A percentile compares a stretch with the other conserved stretches of the same genome.
Conservation (phyloP, 148 eudicot genomes). For the Chenopodium quinoa region DNA sequence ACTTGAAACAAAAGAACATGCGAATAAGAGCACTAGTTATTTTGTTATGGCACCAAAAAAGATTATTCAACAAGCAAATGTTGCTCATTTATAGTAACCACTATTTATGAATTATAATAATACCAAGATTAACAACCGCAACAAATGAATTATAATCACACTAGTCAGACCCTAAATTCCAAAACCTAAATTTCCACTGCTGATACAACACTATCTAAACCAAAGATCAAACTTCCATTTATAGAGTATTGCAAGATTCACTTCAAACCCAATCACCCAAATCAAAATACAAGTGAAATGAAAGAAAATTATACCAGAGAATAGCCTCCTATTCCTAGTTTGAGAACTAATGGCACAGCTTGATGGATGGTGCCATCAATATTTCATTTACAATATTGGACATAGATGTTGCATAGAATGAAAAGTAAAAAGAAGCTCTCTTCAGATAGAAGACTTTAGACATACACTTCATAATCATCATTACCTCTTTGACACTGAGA, state of each 20-base stretch:
- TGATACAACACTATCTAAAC: conserved; percentile 13
- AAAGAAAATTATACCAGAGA: not conserved
- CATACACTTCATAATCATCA: conserved; percentile 4
- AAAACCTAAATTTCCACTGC: not conserved
- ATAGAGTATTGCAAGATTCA: not conserved
- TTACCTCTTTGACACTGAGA: conserved; percentile 93
- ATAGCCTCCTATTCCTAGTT: not conserved
- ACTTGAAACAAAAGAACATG: not conserved
- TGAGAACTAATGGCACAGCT: not conserved
- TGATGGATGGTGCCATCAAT: not conserved
- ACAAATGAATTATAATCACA: not conserved
- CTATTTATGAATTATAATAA: too few species aligned
- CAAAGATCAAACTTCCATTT: not conserved
- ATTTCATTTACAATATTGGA: not conserved
- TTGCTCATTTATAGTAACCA: not conserved
- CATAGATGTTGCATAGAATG: not conserved
- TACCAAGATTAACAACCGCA: too few species aligned
- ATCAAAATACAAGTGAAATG: not conserved
- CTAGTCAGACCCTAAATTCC: not conserved
- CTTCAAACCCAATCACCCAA: not conserved
- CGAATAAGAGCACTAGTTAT: not conserved
- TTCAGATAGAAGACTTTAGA: conserved; percentile 2
- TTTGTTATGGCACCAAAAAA: not conserved
- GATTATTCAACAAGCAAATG: not conserved
- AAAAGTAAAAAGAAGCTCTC: not conserved